Evolutionary conservation across 2,329 filamentous ascomycete species (phyloP).

Genomic region (Sporothrix dimorphospora): DNA sequence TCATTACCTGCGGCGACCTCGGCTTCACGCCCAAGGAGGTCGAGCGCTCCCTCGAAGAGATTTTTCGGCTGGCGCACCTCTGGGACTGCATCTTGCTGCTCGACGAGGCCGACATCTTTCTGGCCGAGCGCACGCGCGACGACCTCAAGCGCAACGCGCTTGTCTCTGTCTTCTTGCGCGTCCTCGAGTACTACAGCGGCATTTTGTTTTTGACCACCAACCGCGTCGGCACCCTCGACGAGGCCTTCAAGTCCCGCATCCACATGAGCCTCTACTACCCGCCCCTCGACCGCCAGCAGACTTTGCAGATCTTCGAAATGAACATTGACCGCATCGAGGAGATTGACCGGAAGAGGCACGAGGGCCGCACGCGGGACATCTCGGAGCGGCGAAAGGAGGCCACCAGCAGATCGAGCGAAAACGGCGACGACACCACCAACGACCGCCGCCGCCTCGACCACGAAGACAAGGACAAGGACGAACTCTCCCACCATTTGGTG

Average conservation of each 20-base stretch:
- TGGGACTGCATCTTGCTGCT: slow-evolving; percentile 37
- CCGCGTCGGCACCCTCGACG: slow-evolving; percentile 52
- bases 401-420: not conserved
- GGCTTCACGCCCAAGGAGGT: slow-evolving; percentile 45
- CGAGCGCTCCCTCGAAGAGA: slow-evolving; percentile 37
- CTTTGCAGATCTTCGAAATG: slow-evolving; percentile 32
- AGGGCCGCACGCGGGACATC: not conserved
- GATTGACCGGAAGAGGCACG: slow-evolving; percentile 28
- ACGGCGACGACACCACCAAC: not conserved
- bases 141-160: slow-evolving; percentile 41
- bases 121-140: slow-evolving; percentile 33
- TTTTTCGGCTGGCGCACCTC: slow-evolving; percentile 33
- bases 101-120: slow-evolving; percentile 38
- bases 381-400: not conserved
- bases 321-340: slow-evolving; percentile 31
- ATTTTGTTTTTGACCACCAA: slow-evolving; percentile 57
- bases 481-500: slow-evolving; percentile 8
- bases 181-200: slow-evolving; percentile 53
- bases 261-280: slow-evolving; percentile 50
- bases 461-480: slow-evolving; percentile 8
- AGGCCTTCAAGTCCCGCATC: slow-evolving; percentile 54
- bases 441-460: not conserved
- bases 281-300: slow-evolving; percentile 30
- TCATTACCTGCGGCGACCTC: slow-evolving; percentile 55
- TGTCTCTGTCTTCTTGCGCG: slow-evolving; percentile 50